Conservation (phyloP, 306 rosid genomes). For the Vigna unguiculata region DNA sequence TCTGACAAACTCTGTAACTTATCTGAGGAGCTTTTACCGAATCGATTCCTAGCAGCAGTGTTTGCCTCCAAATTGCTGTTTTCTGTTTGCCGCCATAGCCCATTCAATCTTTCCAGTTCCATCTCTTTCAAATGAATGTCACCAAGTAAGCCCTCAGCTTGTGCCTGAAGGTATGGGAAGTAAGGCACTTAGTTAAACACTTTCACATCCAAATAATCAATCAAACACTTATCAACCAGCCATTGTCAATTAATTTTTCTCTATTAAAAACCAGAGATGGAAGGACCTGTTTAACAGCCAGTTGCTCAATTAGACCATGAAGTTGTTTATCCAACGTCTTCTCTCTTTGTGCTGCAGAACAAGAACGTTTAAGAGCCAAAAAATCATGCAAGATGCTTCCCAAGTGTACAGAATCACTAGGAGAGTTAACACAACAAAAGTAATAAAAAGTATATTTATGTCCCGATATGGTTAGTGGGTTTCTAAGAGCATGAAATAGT, state of each 20-base stretch:
- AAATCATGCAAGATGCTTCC: conserved; percentile 31
- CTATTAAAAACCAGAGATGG: background rate
- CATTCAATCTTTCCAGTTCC: conserved; percentile 86
- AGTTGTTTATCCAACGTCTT: conserved; percentile 88
- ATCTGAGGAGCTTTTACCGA: conserved; percentile 60
- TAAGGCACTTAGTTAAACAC: conserved; percentile 28
- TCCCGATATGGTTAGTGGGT: background rate
- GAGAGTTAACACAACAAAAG: conserved; percentile 8
- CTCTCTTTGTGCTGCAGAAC: conserved; percentile 83
- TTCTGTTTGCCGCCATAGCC: conserved; percentile 57
- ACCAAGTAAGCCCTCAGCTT: conserved; percentile 83
- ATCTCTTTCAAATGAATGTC: conserved; percentile 82
- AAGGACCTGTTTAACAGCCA: conserved; percentile 78
- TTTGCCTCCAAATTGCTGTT: conserved; percentile 57
- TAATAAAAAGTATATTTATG: background rate
- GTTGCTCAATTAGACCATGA: conserved; percentile 89
- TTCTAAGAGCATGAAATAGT: conserved; percentile 26
- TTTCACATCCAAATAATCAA: conserved; percentile 27
- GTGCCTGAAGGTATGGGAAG: conserved; percentile 61
- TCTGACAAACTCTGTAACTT: conserved; percentile 63
- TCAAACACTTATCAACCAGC: conserved; percentile 34
- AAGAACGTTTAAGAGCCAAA: conserved; percentile 27
- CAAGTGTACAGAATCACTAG: background rate
- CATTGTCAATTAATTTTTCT: conserved; percentile 13
- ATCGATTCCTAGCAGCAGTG: conserved; percentile 74